Conservation (phyloP, 768 basidiomycete species). For the Collybia sp. region DNA sequence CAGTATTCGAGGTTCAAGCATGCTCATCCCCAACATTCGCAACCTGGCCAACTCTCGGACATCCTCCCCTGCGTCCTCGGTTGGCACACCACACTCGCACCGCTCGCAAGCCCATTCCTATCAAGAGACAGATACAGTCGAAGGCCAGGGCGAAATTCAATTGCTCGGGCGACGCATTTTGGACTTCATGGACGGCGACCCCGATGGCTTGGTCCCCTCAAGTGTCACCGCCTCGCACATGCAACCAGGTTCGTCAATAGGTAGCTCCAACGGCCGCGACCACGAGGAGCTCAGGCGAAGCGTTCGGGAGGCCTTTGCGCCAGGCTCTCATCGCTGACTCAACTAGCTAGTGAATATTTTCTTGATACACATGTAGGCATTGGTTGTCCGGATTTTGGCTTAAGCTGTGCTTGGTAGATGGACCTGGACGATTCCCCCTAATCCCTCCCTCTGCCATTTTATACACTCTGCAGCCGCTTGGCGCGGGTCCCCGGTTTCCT, state of each 20-base stretch:
- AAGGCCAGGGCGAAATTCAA: slow-evolving; percentile 91
- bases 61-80: slow-evolving; percentile 65
- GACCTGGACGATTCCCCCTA: too few relatives aligned
- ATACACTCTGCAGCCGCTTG: too few relatives aligned
- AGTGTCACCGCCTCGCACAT: slow-evolving; percentile 64
- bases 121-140: slow-evolving; percentile 79
- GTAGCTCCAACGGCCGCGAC: slow-evolving; percentile 56
- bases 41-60: slow-evolving; percentile 72
- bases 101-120: slow-evolving; percentile 67
- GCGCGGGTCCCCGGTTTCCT: too few relatives aligned
- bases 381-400: too few relatives aligned
- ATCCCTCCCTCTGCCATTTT: too few relatives aligned
- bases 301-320: slow-evolving; percentile 77
- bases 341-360: too few relatives aligned
- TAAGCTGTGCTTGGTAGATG: too few relatives aligned
- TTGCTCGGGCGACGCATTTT: slow-evolving; percentile 79
- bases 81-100: slow-evolving; percentile 71
- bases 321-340: slow-evolving; percentile 50
- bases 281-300: slow-evolving; percentile 80
- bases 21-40: slow-evolving; percentile 84
- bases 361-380: too few relatives aligned
- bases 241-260: slow-evolving; percentile 66
- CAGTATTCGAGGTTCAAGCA: slow-evolving; percentile 81
- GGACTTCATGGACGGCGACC: slow-evolving; percentile 78
- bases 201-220: slow-evolving; percentile 53